These are phyloP conservation scores for Maudiozyma serrabonitensis DNA, from an alignment of 805 yeast species.

Conservation along the genomic window DNA sequence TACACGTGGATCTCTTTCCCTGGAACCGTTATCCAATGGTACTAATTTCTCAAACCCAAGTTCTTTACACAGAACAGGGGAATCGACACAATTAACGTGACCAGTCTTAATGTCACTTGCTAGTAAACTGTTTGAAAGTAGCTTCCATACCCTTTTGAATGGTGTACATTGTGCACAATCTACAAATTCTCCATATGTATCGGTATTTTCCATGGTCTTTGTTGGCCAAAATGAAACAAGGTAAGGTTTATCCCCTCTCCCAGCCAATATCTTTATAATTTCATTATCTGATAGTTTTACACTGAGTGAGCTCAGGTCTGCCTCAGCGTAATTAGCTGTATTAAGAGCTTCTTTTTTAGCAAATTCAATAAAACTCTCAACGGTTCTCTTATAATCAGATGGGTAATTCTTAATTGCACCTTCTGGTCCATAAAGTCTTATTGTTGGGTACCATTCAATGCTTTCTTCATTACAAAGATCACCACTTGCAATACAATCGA, in stretches of 20 bases:
- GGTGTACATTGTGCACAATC: conserved; percentile 42
- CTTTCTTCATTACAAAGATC: conserved; percentile 70
- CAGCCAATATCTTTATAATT: conserved; percentile 41
- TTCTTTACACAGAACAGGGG: conserved; percentile 41
- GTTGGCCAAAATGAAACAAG: conserved; percentile 63
- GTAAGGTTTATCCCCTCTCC: conserved; percentile 39
- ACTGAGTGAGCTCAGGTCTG: conserved; percentile 36
- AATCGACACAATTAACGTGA: conserved; percentile 51
- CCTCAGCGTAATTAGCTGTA: conserved; percentile 29
- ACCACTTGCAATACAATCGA: conserved; percentile 78
- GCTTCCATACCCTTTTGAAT: conserved; percentile 48
- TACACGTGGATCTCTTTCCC: conserved; percentile 32
- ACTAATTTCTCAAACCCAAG: conserved; percentile 37
- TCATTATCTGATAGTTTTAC: conserved; percentile 32
- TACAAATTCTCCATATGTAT: conserved; percentile 28
- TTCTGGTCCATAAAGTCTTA: conserved; percentile 59
- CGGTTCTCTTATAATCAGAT: conserved; percentile 34
- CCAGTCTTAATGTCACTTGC: conserved; percentile 34
- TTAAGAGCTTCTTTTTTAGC: conserved; percentile 45
- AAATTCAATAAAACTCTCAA: conserved; percentile 42
- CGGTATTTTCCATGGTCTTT: conserved; percentile 31
- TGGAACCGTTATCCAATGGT: conserved; percentile 6
- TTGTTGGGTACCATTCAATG: conserved; percentile 56
- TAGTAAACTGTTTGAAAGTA: conserved; percentile 40
- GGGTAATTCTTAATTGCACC: conserved; percentile 43